phyloP scores from a whole-genome alignment of 495 filamentous ascomycete species.

The Penicillium egyptiacum region DNA sequence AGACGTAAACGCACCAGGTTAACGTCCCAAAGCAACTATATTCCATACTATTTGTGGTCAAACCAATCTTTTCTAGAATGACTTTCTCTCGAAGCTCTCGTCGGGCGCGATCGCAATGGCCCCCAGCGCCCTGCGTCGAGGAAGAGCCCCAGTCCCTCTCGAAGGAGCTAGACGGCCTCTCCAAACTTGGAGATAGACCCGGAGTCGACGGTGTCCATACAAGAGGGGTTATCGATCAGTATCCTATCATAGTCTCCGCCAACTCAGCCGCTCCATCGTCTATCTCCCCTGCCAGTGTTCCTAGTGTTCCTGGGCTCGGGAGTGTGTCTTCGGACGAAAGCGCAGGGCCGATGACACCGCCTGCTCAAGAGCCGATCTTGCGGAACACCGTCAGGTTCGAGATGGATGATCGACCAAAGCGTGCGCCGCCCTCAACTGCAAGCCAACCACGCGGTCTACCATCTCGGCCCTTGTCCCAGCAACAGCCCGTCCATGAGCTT shows the following conservation, averaged over 20 bases:
- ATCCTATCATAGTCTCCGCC: constrained; percentile 41
- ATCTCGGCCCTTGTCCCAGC: constrained; percentile 2
- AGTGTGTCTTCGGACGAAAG: constrained; percentile 41
- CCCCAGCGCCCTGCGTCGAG: constrained; percentile 46
- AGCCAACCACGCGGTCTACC: constrained; percentile 17
- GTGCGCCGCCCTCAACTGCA: constrained; percentile 11
- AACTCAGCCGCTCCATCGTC: constrained; percentile 24
- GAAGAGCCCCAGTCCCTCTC: constrained; percentile 45
- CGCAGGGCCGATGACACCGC: constrained; percentile 38
- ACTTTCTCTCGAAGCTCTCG: constrained; percentile 21
- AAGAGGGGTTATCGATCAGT: constrained; percentile 49
- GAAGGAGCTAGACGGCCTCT: constrained; percentile 40
- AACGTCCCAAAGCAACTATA: constrained; percentile 9
- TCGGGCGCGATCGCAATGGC: constrained; percentile 34
- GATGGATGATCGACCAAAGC: not conserved
- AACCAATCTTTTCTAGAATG: constrained; percentile 21
- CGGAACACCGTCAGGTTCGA: constrained; percentile 16
- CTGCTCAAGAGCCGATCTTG: constrained; percentile 22
- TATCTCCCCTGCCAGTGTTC: constrained; percentile 13
- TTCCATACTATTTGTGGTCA: constrained; percentile 15
- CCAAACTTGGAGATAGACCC: constrained; percentile 34
- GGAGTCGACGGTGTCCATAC: constrained; percentile 40
- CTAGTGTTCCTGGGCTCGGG: constrained; percentile 20
- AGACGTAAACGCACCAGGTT: constrained; percentile 26
- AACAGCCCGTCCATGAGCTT: constrained; percentile 3